Evolutionary conservation across 208 protist genomes (phyloP), one percentile per base, ranked within the genome.

Genomic region (Trypanosoma brucei): DNA sequence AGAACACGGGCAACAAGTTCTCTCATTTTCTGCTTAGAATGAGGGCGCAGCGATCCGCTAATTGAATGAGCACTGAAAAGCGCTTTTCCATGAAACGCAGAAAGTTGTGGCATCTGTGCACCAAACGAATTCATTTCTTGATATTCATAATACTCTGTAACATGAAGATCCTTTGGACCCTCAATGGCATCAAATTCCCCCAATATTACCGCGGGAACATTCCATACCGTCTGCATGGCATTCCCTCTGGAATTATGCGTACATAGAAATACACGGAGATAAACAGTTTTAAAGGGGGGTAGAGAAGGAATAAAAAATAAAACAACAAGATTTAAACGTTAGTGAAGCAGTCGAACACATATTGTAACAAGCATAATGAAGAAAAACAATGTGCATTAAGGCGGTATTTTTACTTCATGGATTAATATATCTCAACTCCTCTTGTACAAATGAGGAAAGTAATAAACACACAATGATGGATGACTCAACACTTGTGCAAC

Each of bases 141-240:
- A 62, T 81, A 85, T 33, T 70, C 75, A 45, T 84, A 91, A 58
- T 79, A 93, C 60, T 93, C 83, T 39, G 77, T 85, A 13, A 78
- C 87, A 55, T 77, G 85, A 0, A 76, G 65, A 0, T 86, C 72
- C 22, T 79, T 80, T 30, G 88, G 82, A 0, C 88, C 88, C 3
- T 86, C 78, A 11, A 88, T 59, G 3, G 80, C 68, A 63, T 94
- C 88, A 65, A 94, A 94, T 52, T 94, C 84, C 8, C 84, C 88
- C 62, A 94, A 76, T 55, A 83, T 80, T 8, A 78, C 78, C 36
- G 76, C 73, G 13, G 87, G 87, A 31, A 72, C 71, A 62, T 62
- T 68, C 51, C 65, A 76, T 53, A 45, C 40, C 45, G 5, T 54
- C 56, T 42, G 3, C 31, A 34, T 53, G 31, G 45, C 60, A 3